These are phyloP conservation scores for Yamadazyma sp. DNA, from an alignment of 805 yeast species.

Conservation along the genomic window DNA sequence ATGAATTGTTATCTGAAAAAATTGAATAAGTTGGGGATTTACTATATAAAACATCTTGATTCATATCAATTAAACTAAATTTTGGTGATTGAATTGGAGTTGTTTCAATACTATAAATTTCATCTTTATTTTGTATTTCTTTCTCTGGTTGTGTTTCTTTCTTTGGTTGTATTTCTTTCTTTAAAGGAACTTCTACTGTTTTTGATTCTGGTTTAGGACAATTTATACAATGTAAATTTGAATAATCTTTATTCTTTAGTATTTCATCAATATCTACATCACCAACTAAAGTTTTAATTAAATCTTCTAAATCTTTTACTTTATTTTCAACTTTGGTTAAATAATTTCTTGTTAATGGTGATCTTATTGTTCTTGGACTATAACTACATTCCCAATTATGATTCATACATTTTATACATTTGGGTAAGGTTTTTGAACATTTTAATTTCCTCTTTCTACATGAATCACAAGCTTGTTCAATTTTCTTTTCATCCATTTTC, in stretches of 20 bases:
- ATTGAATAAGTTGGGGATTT: constrained; percentile 16
- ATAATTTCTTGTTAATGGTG: constrained; percentile 80
- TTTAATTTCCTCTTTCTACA: constrained; percentile 77
- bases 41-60: constrained; percentile 5
- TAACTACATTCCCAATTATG: constrained; percentile 75
- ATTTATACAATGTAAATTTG: too few relatives aligned
- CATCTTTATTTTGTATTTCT: not conserved
- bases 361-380: constrained; percentile 73
- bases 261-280: constrained; percentile 19
- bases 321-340: constrained; percentile 68
- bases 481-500: constrained; percentile 16
- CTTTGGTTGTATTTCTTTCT: too few relatives aligned
- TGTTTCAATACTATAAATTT: constrained; percentile 4
- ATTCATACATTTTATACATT: constrained; percentile 68
- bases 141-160: not conserved
- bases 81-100: constrained; percentile 9
- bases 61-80: constrained; percentile 2
- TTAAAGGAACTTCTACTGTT: too few relatives aligned
- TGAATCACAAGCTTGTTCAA: constrained; percentile 74
- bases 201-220: too few relatives aligned
- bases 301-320: constrained; percentile 26
- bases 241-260: constrained; percentile 13
- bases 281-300: constrained; percentile 33
- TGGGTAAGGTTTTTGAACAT: constrained; percentile 77
- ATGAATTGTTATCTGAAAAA: constrained; percentile 10